A percentile compares a stretch with the other conserved stretches of the same genome.
Conservation (phyloP, 352 stramenopile species). For the Aphanomyces astaci region DNA sequence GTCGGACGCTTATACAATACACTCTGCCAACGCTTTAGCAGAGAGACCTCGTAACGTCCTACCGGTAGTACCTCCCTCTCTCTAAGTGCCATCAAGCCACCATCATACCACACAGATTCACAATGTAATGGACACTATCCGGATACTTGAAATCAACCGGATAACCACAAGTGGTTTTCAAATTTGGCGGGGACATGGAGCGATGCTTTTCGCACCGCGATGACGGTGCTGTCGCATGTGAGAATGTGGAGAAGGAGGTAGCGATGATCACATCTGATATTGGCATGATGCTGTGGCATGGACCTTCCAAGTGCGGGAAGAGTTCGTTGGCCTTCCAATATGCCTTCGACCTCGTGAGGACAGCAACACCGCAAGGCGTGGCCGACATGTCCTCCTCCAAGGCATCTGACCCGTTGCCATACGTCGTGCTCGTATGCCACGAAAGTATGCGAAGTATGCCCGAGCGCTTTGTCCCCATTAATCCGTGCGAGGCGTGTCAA, state of each 20-base stretch:
- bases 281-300: conserved; percentile 18
- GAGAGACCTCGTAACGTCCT: not conserved
- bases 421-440: conserved; percentile 17
- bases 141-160: not conserved
- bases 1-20: conserved; percentile 7
- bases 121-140: no score
- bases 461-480: conserved; percentile 3
- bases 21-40: not conserved
- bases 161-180: not conserved
- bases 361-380: not conserved
- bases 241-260: conserved; percentile 1
- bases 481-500: conserved; percentile 11
- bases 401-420: not conserved
- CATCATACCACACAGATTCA: not conserved
- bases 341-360: conserved; percentile 11
- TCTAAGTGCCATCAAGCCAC: not conserved
- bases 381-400: not conserved
- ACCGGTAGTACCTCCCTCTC: not conserved
- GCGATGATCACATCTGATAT: conserved; percentile 5
- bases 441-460: not conserved
- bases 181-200: conserved; percentile 9
- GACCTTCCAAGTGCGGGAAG: conserved; percentile 4
- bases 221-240: conserved; percentile 4
- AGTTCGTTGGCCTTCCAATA: conserved; percentile 21
- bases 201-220: conserved; percentile 21